Evolutionary conservation across 257 asterid genomes (phyloP).

Genomic region (Capsicum rhomboideum): DNA sequence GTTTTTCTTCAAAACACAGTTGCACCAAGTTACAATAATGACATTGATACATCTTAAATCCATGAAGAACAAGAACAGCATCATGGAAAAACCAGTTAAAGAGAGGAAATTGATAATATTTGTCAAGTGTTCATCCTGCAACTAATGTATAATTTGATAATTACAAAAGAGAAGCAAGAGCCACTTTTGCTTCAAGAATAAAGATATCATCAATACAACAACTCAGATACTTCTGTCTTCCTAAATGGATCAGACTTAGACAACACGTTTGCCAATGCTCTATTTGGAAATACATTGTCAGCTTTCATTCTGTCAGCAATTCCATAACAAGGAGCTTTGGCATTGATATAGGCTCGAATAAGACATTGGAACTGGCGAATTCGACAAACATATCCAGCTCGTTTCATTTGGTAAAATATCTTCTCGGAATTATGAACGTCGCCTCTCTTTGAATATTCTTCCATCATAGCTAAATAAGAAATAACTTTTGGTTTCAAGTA

Average conservation of each 20-base stretch:
- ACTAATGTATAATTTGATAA: neutral
- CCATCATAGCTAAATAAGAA: slow-evolving; percentile 40
- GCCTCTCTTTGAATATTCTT: slow-evolving; percentile 45
- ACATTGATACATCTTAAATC: neutral
- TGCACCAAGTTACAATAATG: neutral
- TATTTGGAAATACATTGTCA: slow-evolving; percentile 34
- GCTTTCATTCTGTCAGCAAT: slow-evolving; percentile 61
- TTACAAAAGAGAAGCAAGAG: neutral
- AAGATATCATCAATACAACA: neutral
- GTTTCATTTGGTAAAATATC: slow-evolving; percentile 39
- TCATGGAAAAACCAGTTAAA: neutral
- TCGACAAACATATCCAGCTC: slow-evolving; percentile 31
- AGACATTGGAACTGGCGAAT: slow-evolving; percentile 37
- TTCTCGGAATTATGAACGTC: slow-evolving; percentile 62
- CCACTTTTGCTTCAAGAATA: neutral
- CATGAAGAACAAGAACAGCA: neutral
- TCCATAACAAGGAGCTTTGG: slow-evolving; percentile 58
- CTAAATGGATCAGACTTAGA: slow-evolving; percentile 35
- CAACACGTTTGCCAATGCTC: slow-evolving; percentile 21
- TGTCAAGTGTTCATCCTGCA: neutral
- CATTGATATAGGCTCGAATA: slow-evolving; percentile 38
- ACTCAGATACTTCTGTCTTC: slow-evolving; percentile 34
- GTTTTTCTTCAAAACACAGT: neutral
- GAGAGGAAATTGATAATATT: neutral
- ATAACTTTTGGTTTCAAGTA: slow-evolving; percentile 25